Evolutionary conservation across 192 early-diverging fungal species (phyloP), one percentile per base, ranked within the genome.

Genomic region (Gigaspora rosea): DNA sequence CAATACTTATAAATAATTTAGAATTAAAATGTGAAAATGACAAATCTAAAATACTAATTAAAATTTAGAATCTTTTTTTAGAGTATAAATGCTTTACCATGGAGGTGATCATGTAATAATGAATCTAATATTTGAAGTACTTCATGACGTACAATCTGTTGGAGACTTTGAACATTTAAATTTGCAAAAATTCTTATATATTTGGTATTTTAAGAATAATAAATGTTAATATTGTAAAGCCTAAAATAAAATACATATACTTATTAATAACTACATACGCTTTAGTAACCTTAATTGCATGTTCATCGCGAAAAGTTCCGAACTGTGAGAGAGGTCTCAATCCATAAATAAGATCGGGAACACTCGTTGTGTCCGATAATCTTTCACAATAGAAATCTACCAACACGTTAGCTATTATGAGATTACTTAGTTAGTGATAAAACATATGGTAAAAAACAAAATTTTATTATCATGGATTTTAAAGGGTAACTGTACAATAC

Each of bases 151-250:
- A 93, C 90, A 0, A 86, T 89, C 75, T 99, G 95, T 66, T 92
- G 95, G 82, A 91, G 97, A 54, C 87, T 94, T 71, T 98, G 98
- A n/a, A 97, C 91, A 36, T 94, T 91, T 20, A 99, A 85, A 61
- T 94, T 89, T 9, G 88, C 87, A 77, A 98, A 94, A 35, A 99
- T 84, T 36, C 92, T 91, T 71, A 76, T 86, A 56, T 7, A 36
- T 20, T 51, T 11, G 3, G 27, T 27, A 27, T 27, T 27, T 27
- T 27, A 27, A 27, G 27, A 66, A 33, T 8, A 70, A 41, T 57
- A 27, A 27, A 50, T 75, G n/a, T 20, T 47, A 49, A 11, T 78
- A 49, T 16, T 54, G 22, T 48, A 20, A 27, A 27, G 27, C 27
- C 27, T 27, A 27, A 27, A 27, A 27, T 27, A 27, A 27, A 27